Base-by-base conservation (phyloP, 768 basidiomycete species). In the Mycena leptocephala region DNA sequence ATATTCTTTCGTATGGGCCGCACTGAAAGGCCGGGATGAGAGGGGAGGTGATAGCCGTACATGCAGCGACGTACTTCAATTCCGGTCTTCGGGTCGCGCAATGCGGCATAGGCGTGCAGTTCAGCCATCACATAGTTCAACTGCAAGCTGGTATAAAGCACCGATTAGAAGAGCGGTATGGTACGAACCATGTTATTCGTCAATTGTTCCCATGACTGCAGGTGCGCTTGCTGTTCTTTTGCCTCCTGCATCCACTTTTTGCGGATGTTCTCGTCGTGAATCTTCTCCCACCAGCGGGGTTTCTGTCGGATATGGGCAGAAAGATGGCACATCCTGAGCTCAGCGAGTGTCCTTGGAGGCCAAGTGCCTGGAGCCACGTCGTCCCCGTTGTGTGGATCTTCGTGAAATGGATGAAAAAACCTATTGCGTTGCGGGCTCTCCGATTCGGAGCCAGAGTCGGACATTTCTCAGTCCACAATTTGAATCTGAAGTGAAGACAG, bases 121-220 rank as follows among this genome's bases (percentile, higher is more conserved):
- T 80, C 80, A 14, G 26, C 56, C 53, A 80, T 62, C 18, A 79
- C 79, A 61, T 79, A 79, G 59, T 78, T 73, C 51, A 80, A 28
- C 72, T 79, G 35, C 33, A 33, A 43, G 14, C 5, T 28, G 7
- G 22, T 8, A 8, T 37, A n/a, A 6, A 63, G 24, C 11, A 32
- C 2, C 24, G 46, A 26, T 8, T 26, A 33, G 4, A 24, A n/a
- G 35, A 26, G 20, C n/a, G 1, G 59, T 0, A 58, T 24, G 28
- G 1, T n/a, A 56, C 75, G 37, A 41, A 79, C 78, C 78, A 79
- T 79, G 20, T 74, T 68, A 20, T 74, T 72, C 11, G 78, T 76
- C 48, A 79, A 48, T 22, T 46, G 63, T 48, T 77, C 65, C 53
- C 56, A 68, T 18, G 30, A 48, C 1, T 5, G 48, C 13, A 61